Evolutionary conservation across 1,139 yeast genomes (phyloP), one percentile per base, ranked within the genome.

Genomic region (Zygoascus hellenicus): DNA sequence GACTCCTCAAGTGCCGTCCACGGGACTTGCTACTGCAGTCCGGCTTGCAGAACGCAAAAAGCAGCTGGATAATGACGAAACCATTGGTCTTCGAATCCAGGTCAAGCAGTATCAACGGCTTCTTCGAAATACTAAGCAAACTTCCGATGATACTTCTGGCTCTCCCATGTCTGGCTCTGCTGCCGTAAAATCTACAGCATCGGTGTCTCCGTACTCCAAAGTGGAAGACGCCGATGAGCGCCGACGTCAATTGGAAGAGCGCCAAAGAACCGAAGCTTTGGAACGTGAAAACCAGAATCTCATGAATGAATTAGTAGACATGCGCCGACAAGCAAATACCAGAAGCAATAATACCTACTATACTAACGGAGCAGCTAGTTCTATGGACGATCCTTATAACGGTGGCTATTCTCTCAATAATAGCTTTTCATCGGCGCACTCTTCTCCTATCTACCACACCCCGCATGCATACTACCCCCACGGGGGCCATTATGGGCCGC

Each of bases 241-340:
- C 15, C 39, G 37, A 16, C 31, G 37, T 28, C 14, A 28, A 9
- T 13, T 19, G 10, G 34, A 43, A 14, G 34, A 17, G 19, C 31
- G 30, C 29, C 35, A 42, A 15, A 34, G 35, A 17, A 33, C 26
- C 5, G 45, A 42, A 14, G 39, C 46, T 11, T 36, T 43, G 22
- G 35, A 37, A 19, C 37, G 29, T 22, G 46, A 43, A 22, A 43
- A 43, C 41, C 42, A 35, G 31, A 28, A 37, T 16, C 42, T 43
- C 5, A 36, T 36, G 13, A 33, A 35, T 11, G 33, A 26, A 31
- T 11, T 43, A 19, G 31, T 29, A 9, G 40, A 43, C 19, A 30
- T 43, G 15, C 29, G 37, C 13, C 37, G 46, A n/a, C 28, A 22
- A n/a, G 17, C 36, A 19, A 41, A 36, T 30, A 43, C 33, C 5